Conservation (phyloP, 257 asterid species). For the Anisodus tanguticus region DNA sequence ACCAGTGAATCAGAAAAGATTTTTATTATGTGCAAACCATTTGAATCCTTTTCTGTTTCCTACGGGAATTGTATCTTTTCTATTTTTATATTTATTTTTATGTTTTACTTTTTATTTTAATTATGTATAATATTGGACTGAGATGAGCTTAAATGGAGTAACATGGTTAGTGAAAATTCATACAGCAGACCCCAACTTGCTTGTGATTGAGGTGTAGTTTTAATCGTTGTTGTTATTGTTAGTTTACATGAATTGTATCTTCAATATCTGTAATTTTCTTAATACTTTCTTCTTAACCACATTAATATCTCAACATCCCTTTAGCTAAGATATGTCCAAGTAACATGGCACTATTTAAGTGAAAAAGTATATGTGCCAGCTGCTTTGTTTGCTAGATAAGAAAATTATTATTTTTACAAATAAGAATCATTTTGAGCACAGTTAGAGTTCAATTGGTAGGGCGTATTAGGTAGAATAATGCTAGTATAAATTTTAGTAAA, state of each 20-base stretch:
- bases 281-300: background rate
- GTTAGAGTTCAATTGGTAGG: background rate
- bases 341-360: background rate
- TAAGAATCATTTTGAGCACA: background rate
- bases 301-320: constrained; percentile 13
- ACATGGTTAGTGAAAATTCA: background rate
- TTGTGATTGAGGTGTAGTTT: constrained; percentile 13
- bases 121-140: background rate
- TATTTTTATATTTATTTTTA: background rate
- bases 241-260: background rate
- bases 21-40: background rate
- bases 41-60: background rate
- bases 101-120: background rate
- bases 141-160: background rate
- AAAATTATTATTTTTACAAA: background rate
- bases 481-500: too few relatives aligned
- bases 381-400: background rate
- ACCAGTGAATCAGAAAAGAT: background rate
- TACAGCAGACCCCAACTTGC: background rate
- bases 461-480: too few relatives aligned
- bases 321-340: background rate
- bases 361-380: background rate
- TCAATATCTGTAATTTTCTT: constrained; percentile 4
- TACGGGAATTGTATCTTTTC: background rate
- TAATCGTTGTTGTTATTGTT: background rate